Evolutionary conservation across 805 yeast genomes (phyloP), one percentile per base, ranked within the genome.

Genomic region (Candida tibetensis): DNA sequence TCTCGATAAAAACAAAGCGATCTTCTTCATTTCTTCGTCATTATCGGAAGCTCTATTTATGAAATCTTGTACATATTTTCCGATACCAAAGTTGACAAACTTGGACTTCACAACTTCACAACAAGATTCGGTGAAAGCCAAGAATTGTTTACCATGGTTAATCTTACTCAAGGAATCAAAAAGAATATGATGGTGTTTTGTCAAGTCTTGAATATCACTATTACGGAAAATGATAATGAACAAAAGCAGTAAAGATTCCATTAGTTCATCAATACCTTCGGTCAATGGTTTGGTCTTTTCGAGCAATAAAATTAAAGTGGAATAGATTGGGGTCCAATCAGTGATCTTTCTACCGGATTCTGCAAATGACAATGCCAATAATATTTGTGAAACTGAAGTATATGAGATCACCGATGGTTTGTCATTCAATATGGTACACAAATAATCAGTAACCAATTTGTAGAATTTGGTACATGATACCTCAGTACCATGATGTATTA

Each of bases 331-430:
- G 2, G 40, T 36, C 91, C 91, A 84, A 44, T 69, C 60, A 1
- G 68, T 51, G 3, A 82, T 71, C 50, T 80, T 82, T 42, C 60
- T 73, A 49, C 93, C 93, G 32, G 87, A 78, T 42, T 83, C 90
- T 2, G 85, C 79, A 58, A 81, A 85, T 0, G 72, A 55, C 34
- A 83, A 53, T 0, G 81, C 57, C 0, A 72, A 55, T 28, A 81
- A 47, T 2, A 80, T 37, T 45, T 71, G 73, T 3, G 63, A 39
- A 4, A 66, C 52, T 14, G 50, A 37, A 19, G 42, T 40, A 19
- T 43, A 40, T 4, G 42, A 25, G 13, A 38, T 27, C n/a, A 35
- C 28, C 16, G 27, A 17, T 2, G 22, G 21, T 2, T 14, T 28
- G 12, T 34, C 36, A 9, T 42, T 36, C 29, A 57, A 39, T 7